phyloP scores from a whole-genome alignment of 2,329 filamentous ascomycete species.

The Penicillium sumatraense region DNA sequence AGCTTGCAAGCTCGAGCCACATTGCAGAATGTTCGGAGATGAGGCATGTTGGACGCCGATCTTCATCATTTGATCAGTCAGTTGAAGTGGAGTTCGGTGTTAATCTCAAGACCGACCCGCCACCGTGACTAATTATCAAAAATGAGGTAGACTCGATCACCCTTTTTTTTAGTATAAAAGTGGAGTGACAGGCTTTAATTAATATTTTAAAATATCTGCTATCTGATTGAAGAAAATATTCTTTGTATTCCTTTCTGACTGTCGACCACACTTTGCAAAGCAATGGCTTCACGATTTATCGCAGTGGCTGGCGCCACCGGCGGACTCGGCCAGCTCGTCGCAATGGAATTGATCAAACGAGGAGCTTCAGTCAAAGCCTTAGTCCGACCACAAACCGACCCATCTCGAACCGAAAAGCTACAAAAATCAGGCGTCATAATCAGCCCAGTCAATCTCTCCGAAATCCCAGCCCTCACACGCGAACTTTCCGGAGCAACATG shows the following conservation, averaged over 20 bases:
- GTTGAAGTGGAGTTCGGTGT: background rate
- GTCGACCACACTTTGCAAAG: too few relatives aligned
- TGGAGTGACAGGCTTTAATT: too few relatives aligned
- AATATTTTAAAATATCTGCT: too few relatives aligned
- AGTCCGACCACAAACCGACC: constrained; percentile 14
- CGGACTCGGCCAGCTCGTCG: constrained; percentile 12
- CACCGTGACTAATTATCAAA: constrained; percentile 5
- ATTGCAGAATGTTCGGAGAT: background rate
- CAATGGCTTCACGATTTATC: constrained; percentile 13
- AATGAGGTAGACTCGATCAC: too few relatives aligned
- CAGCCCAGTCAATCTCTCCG: constrained; percentile 8
- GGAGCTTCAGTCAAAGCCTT: constrained; percentile 18
- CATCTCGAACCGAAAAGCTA: constrained; percentile 14
- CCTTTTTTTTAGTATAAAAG: too few relatives aligned
- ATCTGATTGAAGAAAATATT: too few relatives aligned
- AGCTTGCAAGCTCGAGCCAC: background rate
- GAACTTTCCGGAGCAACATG: constrained; percentile 10
- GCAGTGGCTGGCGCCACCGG: constrained; percentile 16
- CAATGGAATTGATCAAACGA: constrained; percentile 10
- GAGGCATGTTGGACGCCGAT: background rate
- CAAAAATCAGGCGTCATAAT: constrained; percentile 4
- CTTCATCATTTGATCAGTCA: too few relatives aligned
- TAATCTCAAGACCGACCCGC: background rate
- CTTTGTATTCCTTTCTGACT: too few relatives aligned
- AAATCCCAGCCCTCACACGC: constrained; percentile 7